Conservation (phyloP, 768 basidiomycete genomes). For the Mrakia blollopis region DNA sequence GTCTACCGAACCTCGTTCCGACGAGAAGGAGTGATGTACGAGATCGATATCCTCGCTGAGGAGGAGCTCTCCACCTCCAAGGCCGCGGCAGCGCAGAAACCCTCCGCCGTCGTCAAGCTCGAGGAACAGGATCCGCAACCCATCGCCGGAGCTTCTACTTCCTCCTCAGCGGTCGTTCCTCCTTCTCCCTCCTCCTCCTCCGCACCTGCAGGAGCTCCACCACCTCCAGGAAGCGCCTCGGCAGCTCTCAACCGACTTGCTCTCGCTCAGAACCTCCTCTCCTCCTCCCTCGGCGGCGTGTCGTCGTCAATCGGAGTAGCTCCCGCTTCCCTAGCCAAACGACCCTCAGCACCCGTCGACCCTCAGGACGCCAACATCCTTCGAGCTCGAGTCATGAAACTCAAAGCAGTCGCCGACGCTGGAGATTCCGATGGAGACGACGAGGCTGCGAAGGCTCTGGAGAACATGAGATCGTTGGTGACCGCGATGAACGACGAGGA, state of each 20-base stretch:
- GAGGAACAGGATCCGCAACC: constrained; percentile 35
- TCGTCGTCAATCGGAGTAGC: constrained; percentile 37
- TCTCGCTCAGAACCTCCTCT: constrained; percentile 14
- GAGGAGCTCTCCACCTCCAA: constrained; percentile 53
- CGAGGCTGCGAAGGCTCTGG: constrained; percentile 57
- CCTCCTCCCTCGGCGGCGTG: neutral
- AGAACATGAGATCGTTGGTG: constrained; percentile 58
- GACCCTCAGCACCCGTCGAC: constrained; percentile 62
- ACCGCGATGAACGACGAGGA: constrained; percentile 55
- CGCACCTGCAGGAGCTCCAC: constrained; percentile 31
- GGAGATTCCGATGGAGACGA: constrained; percentile 56
- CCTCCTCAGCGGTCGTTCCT: constrained; percentile 21
- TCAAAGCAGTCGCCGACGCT: constrained; percentile 53
- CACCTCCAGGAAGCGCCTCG: neutral
- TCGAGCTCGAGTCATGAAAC: constrained; percentile 81
- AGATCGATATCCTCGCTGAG: constrained; percentile 72
- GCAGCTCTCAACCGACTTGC: constrained; percentile 3
- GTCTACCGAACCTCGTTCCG: constrained; percentile 85
- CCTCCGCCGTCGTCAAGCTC: constrained; percentile 35
- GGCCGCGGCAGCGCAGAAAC: constrained; percentile 28
- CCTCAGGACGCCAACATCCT: constrained; percentile 87
- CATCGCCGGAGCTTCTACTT: constrained; percentile 4
- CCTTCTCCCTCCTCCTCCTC: neutral
- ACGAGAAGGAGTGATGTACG: constrained; percentile 93
- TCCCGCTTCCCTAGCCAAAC: constrained; percentile 56